Conservation (phyloP, 768 basidiomycete genomes). For the Tubosaeta sp. region DNA sequence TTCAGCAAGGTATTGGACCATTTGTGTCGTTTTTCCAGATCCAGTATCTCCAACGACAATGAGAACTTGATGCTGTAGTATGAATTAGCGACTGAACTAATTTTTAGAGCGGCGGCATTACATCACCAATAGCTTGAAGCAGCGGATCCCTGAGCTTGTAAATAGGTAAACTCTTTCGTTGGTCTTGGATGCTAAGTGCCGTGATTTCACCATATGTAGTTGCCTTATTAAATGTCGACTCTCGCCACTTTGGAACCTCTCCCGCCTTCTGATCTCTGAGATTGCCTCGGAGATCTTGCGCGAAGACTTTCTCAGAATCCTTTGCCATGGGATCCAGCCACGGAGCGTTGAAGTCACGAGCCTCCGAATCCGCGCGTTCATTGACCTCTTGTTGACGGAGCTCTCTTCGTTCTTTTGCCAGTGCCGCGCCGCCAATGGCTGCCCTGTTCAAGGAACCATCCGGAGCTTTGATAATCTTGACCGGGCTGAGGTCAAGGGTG, state of each 20-base stretch:
- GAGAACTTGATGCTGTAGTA: constrained; percentile 70
- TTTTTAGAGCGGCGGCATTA: constrained; percentile 34
- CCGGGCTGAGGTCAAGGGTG: constrained; percentile 91
- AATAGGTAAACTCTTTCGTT: constrained; percentile 86
- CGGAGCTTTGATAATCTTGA: constrained; percentile 97
- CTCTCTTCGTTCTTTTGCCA: constrained; percentile 94
- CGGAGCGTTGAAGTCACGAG: constrained; percentile 90
- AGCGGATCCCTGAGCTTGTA: constrained; percentile 91
- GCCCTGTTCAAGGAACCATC: constrained; percentile 97
- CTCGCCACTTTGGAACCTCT: constrained; percentile 87
- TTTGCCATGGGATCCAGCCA: constrained; percentile 99
- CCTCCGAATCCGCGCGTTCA: constrained; percentile 90
- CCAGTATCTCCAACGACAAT: constrained; percentile 99
- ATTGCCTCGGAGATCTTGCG: constrained; percentile 84
- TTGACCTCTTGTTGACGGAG: constrained; percentile 91
- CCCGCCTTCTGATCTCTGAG: constrained; percentile 78
- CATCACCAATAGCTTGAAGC: constrained; percentile 85
- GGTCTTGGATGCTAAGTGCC: constrained; percentile 85
- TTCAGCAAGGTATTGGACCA: constrained; percentile 98
- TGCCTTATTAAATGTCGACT: constrained; percentile 89
- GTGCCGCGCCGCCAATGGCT: constrained; percentile 86
- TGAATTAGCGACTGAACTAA: constrained; percentile 12
- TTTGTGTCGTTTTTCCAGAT: constrained; percentile 98
- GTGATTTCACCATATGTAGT: constrained; percentile 96
- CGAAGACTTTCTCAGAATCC: constrained; percentile 81